Percentiles rank a stretch among this genome's conserved stretches.
Evolutionary conservation across 352 stramenopile species (phyloP).

Genomic region (Lagenidium sp.): DNA sequence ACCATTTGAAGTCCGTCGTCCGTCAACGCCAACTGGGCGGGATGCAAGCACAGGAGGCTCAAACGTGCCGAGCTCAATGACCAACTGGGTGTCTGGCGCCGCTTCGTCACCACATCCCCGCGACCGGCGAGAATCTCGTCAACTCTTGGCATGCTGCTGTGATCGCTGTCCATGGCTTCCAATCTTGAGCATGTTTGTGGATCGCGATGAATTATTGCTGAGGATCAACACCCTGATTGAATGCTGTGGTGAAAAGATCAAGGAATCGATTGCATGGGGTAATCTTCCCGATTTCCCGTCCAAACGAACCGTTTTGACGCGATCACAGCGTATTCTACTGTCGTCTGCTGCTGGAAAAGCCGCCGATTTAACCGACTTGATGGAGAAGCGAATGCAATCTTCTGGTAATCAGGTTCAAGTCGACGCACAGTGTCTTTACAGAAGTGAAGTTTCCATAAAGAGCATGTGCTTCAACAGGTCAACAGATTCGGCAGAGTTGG

Average conservation of each 20-base stretch:
- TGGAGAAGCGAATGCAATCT: conserved; percentile 53
- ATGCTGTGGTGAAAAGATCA: conserved; percentile 68
- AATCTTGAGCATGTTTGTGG: conserved; percentile 55
- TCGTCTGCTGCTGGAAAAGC: conserved; percentile 26
- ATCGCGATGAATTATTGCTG: conserved; percentile 68
- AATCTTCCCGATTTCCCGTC: conserved; percentile 52
- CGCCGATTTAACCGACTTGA: conserved; percentile 39
- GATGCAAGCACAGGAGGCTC: background rate
- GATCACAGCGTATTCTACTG: conserved; percentile 57
- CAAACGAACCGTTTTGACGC: conserved; percentile 47
- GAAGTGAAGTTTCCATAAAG: conserved; percentile 77
- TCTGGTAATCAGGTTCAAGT: too few species aligned
- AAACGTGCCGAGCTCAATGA: too few species aligned
- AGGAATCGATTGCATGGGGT: conserved; percentile 63
- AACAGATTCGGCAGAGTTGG: conserved; percentile 45
- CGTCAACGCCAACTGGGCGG: conserved; percentile 9
- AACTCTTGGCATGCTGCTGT: conserved; percentile 62
- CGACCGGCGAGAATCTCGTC: conserved; percentile 20
- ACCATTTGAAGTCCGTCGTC: conserved; percentile 21
- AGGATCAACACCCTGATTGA: conserved; percentile 59
- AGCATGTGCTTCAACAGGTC: conserved; percentile 74
- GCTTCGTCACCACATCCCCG: conserved; percentile 3
- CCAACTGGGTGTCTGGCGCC: background rate
- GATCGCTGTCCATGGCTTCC: conserved; percentile 65
- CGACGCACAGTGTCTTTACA: conserved; percentile 52